phyloP scores from a whole-genome alignment of 331 rosid genomes.

The Acacia concinna region DNA sequence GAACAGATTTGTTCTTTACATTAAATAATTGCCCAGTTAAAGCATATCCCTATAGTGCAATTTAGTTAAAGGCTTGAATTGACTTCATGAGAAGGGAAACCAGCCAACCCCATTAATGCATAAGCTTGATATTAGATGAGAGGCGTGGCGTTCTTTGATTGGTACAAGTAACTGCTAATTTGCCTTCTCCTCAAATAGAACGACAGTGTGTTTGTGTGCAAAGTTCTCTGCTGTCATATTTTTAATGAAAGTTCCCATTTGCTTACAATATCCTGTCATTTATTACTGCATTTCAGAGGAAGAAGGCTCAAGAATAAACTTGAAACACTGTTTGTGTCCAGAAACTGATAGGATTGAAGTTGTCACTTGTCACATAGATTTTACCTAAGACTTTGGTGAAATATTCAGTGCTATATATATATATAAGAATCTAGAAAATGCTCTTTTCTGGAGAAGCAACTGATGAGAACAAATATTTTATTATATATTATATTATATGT shows the following conservation, averaged over 20 bases:
- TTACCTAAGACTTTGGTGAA: background rate
- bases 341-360: background rate
- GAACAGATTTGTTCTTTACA: background rate
- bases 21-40: background rate
- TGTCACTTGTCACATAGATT: background rate
- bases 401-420: background rate
- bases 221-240: background rate
- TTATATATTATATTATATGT: background rate
- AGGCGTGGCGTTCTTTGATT: background rate
- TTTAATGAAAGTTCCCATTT: conserved; percentile 4
- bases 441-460: background rate
- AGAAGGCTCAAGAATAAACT: background rate
- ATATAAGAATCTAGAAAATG: conserved; percentile 9
- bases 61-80: background rate
- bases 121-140: background rate
- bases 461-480: background rate
- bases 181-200: background rate
- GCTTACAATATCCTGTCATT: background rate
- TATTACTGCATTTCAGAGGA: background rate
- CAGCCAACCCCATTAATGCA: background rate
- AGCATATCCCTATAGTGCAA: background rate
- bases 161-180: background rate
- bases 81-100: background rate
- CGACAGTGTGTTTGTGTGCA: background rate
- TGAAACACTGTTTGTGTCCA: background rate